These are phyloP conservation scores for Citrus reticulata DNA, from an alignment of 345 rosid genomes.

Conservation along the genomic window DNA sequence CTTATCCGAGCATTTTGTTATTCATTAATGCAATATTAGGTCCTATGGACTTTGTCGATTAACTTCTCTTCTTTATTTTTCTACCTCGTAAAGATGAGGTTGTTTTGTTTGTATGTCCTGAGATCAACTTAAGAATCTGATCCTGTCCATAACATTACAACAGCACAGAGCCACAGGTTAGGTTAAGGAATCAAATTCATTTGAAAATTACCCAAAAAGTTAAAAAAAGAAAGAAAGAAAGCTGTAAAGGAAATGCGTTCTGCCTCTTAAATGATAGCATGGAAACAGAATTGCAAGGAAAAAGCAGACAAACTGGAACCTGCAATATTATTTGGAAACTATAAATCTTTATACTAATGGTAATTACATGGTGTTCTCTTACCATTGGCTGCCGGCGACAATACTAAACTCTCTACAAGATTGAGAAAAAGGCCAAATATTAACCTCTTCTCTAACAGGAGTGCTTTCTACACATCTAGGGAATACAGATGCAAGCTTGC, in stretches of 20 bases:
- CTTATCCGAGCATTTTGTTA: conserved; percentile 6
- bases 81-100: not conserved
- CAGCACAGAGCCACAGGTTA: not conserved
- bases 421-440: not conserved
- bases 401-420: not conserved
- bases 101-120: not conserved
- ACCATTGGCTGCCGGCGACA: not conserved
- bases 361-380: not conserved
- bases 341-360: not conserved
- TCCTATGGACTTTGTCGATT: not conserved
- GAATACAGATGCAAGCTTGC: not conserved
- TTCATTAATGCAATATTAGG: not conserved
- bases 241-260: not conserved
- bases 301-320: not conserved
- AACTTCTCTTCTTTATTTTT: not conserved
- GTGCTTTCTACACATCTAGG: not conserved
- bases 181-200: not conserved
- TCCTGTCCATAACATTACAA: too few species aligned
- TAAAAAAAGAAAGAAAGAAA: too few species aligned
- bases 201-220: not conserved
- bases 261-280: not conserved
- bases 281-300: not conserved
- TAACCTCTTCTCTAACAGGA: not conserved
- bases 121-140: not conserved
- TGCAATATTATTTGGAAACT: not conserved